Evolutionary conservation across 345 rosid species (phyloP), one percentile per base, ranked within the genome.

Genomic region (Aquilaria yunnanensis): DNA sequence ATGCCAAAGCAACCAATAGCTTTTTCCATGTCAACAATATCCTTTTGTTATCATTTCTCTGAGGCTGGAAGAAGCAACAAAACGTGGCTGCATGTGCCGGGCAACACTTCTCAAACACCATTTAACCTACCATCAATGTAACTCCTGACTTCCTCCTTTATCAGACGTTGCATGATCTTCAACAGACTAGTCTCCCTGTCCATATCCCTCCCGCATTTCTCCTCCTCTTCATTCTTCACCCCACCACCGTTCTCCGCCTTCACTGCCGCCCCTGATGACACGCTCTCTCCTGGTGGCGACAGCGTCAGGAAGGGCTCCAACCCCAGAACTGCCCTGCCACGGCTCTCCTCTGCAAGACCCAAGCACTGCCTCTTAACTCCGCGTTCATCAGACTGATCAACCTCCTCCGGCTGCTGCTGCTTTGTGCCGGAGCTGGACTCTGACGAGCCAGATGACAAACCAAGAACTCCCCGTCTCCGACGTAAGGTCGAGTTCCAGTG

Each of bases 401-500:
- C 43, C 49, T 57, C 83, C 1, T 50, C 69, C 10, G 45, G 45
- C 1, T 66, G 13, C 5, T 32, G 11, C 37, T 71, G 60, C 64
- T 78, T 75, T 67, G 47, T 5, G 23, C 10, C 75, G 1, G 80
- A 68, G 51, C 74, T 62, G 32, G 85, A 77, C 62, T 68, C 78
- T 0, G 80, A 70, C 16, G 79, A 73, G 4, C 61, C 60, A 2
- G 78, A 63, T 37, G 43, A 37, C 43, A 37, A 37, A 0, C 43
- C 43, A 31, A 59, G 56, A 9, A 52, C 50, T 6, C 31, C 34
- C 1, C 75, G 61, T 59, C 72, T 77, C 29, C 86, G 57, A 30
- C 80, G 69, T 6, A 81, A 60, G 11, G 93, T 82, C 4, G 89
- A 84, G 70, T 84, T 86, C 93, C 89, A 84, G 50, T 84, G 93